These are phyloP conservation scores for Boletus coccyginus DNA, from an alignment of 768 basidiomycete genomes.

Conservation along the genomic window DNA sequence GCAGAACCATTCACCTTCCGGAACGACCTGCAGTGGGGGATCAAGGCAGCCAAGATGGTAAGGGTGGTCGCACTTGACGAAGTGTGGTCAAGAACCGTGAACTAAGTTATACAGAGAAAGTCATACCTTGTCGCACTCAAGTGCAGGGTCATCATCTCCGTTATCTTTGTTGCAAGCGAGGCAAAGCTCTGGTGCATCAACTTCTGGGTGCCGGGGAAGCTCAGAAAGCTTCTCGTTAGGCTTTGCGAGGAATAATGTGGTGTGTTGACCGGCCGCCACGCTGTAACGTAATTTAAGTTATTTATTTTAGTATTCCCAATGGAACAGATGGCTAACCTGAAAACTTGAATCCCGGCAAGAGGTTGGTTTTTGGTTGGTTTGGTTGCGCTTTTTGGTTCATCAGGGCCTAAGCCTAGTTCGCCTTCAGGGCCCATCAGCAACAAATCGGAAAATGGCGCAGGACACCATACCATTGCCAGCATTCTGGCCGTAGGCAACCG, in stretches of 20 bases:
- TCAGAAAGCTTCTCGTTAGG: conserved; percentile 76
- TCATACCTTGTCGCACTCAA: conserved; percentile 89
- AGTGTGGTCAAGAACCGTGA: conserved; percentile 1
- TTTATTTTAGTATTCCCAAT: background rate
- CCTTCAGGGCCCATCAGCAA: conserved; percentile 35
- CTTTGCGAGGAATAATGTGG: conserved; percentile 76
- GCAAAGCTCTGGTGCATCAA: conserved; percentile 67
- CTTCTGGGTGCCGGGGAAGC: conserved; percentile 78
- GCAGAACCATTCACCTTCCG: conserved; percentile 94
- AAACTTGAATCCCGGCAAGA: conserved; percentile 75
- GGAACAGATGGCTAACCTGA: conserved; percentile 52
- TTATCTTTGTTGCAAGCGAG: conserved; percentile 67
- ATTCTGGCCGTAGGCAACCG: conserved; percentile 83
- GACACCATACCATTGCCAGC: conserved; percentile 65
- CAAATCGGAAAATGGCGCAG: background rate
- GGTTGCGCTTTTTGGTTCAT: conserved; percentile 83
- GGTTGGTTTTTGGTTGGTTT: conserved; percentile 72
- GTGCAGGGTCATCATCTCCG: conserved; percentile 66
- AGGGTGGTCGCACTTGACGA: conserved; percentile 76
- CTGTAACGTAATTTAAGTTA: conserved; percentile 36
- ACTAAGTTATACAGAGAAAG: background rate
- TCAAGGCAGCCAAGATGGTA: conserved; percentile 81
- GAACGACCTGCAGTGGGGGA: conserved; percentile 73
- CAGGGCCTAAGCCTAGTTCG: conserved; percentile 78
- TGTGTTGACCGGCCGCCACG: conserved; percentile 83